phyloP scores from a whole-genome alignment of 352 stramenopile species.

The Albugo candida region DNA sequence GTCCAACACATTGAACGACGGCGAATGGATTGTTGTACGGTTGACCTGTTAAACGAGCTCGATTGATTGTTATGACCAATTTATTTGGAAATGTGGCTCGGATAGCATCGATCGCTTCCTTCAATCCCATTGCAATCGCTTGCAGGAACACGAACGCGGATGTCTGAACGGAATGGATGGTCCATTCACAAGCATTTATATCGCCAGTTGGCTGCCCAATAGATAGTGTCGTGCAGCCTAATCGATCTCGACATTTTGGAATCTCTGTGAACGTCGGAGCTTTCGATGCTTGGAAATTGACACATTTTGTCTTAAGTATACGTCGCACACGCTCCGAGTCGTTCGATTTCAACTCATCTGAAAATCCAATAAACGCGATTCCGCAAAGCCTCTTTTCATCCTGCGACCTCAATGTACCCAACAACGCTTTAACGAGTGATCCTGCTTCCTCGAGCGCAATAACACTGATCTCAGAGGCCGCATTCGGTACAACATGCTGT shows the following conservation, averaged over 20 bases:
- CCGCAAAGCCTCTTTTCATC: conserved; percentile 47
- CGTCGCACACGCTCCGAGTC: conserved; percentile 27
- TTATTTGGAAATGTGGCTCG: conserved; percentile 77
- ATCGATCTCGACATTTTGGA: conserved; percentile 37
- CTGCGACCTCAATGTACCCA: conserved; percentile 29
- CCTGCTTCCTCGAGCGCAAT: conserved; percentile 55
- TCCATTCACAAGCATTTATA: conserved; percentile 57
- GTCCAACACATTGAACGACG: conserved; percentile 49
- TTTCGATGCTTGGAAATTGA: conserved; percentile 70
- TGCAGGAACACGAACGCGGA: conserved; percentile 77
- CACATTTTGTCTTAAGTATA: conserved; percentile 41
- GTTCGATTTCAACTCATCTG: conserved; percentile 41
- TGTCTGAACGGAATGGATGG: conserved; percentile 69
- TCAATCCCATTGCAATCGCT: conserved; percentile 48
- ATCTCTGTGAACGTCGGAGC: conserved; percentile 76
- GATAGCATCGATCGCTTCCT: conserved; percentile 54
- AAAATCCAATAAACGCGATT: conserved; percentile 73
- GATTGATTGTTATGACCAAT: conserved; percentile 77
- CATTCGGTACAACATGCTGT: conserved; percentile 67
- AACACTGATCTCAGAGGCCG: conserved; percentile 70
- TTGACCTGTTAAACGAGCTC: conserved; percentile 56
- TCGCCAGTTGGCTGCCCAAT: conserved; percentile 51
- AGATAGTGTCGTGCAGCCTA: conserved; percentile 59
- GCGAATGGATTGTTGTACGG: conserved; percentile 79
- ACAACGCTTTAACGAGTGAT: conserved; percentile 45